Evolutionary conservation across 768 basidiomycete genomes (phyloP).

Genomic region (Lactarius deliciosus): DNA sequence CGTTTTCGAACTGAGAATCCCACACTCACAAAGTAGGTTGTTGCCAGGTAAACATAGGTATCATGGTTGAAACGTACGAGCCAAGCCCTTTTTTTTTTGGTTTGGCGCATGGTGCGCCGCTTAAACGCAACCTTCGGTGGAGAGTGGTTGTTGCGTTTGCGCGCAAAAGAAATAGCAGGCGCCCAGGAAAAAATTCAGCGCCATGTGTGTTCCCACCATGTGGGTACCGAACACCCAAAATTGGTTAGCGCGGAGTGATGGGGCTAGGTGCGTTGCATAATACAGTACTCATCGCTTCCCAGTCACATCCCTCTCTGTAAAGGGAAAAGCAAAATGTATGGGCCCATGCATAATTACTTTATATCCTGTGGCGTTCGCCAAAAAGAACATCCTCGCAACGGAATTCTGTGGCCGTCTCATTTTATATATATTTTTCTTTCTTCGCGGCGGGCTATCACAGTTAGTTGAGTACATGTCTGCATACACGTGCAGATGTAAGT

Average conservation of each 20-base stretch:
- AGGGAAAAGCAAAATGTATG: neutral
- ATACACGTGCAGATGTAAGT: slow-evolving; percentile 20
- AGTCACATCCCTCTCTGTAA: neutral
- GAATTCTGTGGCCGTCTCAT: slow-evolving; percentile 14
- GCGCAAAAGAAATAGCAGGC: neutral
- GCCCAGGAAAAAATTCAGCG: neutral
- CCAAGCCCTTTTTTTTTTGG: neutral
- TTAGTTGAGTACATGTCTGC: slow-evolving; percentile 27
- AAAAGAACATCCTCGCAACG: slow-evolving; percentile 8
- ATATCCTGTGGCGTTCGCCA: slow-evolving; percentile 13
- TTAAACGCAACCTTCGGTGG: neutral
- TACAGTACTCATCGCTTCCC: neutral
- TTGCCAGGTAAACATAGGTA: neutral
- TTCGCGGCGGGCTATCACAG: slow-evolving; percentile 11
- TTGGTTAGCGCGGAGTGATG: slow-evolving; percentile 17
- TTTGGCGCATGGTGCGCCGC: neutral
- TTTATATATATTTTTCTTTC: neutral
- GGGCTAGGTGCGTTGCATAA: slow-evolving; percentile 2
- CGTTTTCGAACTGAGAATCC: neutral
- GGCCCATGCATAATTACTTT: neutral
- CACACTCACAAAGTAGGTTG: slow-evolving; percentile 4
- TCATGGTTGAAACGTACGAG: neutral
- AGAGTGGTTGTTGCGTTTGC: neutral
- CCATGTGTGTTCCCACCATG: slow-evolving; percentile 21
- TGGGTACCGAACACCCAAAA: slow-evolving; percentile 20